Evolutionary conservation across 352 stramenopile species (phyloP), one percentile per base, ranked within the genome.

Genomic region (Blastocystis sp.): DNA sequence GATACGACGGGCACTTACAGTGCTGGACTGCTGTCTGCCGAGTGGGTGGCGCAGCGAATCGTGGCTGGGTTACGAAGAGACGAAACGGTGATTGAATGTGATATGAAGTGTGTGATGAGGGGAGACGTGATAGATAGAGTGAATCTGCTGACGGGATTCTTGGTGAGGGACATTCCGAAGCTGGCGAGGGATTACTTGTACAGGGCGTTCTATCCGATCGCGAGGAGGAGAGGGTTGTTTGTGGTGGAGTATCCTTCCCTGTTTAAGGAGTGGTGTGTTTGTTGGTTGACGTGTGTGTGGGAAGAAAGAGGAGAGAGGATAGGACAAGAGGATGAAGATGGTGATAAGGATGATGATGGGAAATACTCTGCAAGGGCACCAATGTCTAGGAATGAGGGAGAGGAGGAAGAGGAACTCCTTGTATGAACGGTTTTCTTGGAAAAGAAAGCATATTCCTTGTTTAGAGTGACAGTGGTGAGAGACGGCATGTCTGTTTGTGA

Each of bases 201-300:
- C 42, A 45, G 43, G 57, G n/a, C 40, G 42, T 45, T 81, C 42
- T 66, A 66, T 81, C 70, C 70, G 28, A 52, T 81, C 42, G 70
- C 70, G 43, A 81, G 66, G 45, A 45, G 70, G 14, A 21, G 43
- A 34, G 70, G 70, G 19, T 54, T 81, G 45, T 81, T 66, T 42
- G 14, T 60, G 57, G 66, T 66, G n/a, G 70, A 81, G n/a, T 81
- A 81, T 66, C 70, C 70, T 19, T n/a, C n/a, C n/a, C n/a, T n/a
- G n/a, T n/a, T n/a, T n/a, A n/a, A n/a, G n/a, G n/a, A n/a, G n/a
- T n/a, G n/a, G n/a, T n/a, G n/a, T n/a, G n/a, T n/a, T 81, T 11
- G 9, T 48, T 81, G 19, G 70, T 66, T 17, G 70, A 63, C 59
- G 66, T 81, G 3, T 81, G 66, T 28, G 34, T 21, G 24, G 43